Percentiles rank a stretch among this genome's conserved stretches.
phyloP scores from a whole-genome alignment of 116 monocot genomes.

The Phalaenopsis hybrid region DNA sequence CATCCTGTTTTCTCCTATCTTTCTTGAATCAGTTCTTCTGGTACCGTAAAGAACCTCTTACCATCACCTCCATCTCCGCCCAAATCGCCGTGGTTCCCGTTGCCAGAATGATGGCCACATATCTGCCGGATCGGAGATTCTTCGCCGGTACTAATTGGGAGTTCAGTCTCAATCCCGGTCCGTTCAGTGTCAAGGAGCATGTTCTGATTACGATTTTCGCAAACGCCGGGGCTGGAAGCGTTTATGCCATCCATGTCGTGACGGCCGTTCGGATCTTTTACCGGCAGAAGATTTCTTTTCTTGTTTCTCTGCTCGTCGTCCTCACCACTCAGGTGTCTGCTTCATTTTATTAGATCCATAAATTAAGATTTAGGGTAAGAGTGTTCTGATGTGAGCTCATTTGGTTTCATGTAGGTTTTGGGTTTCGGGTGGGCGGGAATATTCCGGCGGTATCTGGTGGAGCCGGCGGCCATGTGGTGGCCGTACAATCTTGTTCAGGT shows the following conservation, averaged over 20 bases:
- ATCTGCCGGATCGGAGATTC: constrained; percentile 18
- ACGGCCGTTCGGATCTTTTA: constrained; percentile 39
- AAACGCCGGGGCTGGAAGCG: constrained; percentile 37
- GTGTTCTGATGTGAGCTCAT: too few relatives aligned
- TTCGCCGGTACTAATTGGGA: constrained; percentile 27
- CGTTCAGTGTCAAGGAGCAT: constrained; percentile 49
- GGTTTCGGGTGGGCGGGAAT: constrained; percentile 59
- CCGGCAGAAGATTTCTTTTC: constrained; percentile 26
- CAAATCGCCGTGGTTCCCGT: constrained; percentile 43
- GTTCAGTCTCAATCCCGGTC: constrained; percentile 40
- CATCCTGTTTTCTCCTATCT: constrained; percentile 32
- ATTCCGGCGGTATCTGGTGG: constrained; percentile 45
- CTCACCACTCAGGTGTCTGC: constrained; percentile 31
- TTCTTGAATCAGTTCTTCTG: constrained; percentile 62
- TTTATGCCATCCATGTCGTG: constrained; percentile 33
- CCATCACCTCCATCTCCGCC: constrained; percentile 43
- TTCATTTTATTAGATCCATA: too few relatives aligned
- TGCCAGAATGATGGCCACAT: constrained; percentile 34
- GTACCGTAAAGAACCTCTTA: constrained; percentile 50
- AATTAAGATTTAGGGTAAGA: too few relatives aligned
- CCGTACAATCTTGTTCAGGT: constrained; percentile 52
- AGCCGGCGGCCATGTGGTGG: constrained; percentile 67
- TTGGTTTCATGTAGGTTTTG: constrained; percentile 19
- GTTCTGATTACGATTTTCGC: constrained; percentile 51
- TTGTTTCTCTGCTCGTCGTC: constrained; percentile 27